Evolutionary conservation across 1,139 yeast species (phyloP).

Genomic region (Yamadazyma atmosphaerica): DNA sequence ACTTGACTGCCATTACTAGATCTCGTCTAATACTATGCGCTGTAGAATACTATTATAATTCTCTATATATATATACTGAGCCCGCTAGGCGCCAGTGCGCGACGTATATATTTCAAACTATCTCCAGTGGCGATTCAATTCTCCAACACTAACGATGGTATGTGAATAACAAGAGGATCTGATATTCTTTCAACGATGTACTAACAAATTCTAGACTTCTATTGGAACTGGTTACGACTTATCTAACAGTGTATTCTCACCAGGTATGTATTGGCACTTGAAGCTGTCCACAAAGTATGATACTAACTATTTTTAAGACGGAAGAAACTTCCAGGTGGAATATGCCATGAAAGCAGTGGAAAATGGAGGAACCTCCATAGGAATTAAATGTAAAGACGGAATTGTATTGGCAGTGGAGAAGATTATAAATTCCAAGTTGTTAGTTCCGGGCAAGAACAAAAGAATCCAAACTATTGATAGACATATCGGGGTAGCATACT

Average conservation of each 20-base stretch:
- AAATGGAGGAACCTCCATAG: conserved; percentile 94
- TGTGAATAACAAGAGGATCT: too few species aligned
- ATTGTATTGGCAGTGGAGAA: conserved; percentile 96
- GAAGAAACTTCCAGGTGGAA: conserved; percentile 97
- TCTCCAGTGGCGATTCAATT: conserved; percentile 12
- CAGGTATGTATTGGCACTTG: conserved; percentile 27
- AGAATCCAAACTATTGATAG: conserved; percentile 91
- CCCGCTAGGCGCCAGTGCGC: too few species aligned
- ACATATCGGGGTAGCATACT: conserved; percentile 91
- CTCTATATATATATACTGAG: neutral
- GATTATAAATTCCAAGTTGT: conserved; percentile 78
- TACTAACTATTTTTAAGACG: conserved; percentile 53
- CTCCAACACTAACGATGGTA: neutral
- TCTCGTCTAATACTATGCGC: too few species aligned
- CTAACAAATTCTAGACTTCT: conserved; percentile 52
- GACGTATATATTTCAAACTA: neutral
- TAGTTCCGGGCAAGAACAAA: conserved; percentile 86
- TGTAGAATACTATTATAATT: too few species aligned
- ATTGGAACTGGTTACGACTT: conserved; percentile 98
- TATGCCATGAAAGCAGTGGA: conserved; percentile 98
- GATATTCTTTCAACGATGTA: too few species aligned
- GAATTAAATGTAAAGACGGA: conserved; percentile 90
- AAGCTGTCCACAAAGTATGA: too few species aligned
- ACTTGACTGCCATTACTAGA: conserved; percentile 41
- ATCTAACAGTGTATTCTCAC: conserved; percentile 83